These are phyloP conservation scores for Prunus mume DNA, from an alignment of 306 rosid species.

Conservation along the genomic window DNA sequence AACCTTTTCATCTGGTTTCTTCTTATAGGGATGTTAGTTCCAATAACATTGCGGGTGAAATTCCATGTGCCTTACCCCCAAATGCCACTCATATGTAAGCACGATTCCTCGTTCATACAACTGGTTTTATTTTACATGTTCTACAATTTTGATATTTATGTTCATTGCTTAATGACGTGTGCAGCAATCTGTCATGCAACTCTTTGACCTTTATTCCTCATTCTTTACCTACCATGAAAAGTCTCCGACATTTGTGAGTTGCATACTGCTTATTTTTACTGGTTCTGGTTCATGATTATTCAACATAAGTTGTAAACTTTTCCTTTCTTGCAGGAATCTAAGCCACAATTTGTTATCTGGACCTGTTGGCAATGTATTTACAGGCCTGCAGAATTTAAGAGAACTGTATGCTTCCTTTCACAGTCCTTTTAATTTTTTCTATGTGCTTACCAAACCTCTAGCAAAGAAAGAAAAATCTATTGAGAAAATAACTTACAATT, in stretches of 20 bases:
- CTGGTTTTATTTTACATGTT: not conserved
- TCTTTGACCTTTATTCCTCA: constrained; percentile 26
- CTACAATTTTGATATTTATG: not conserved
- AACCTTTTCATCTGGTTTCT: constrained; percentile 29
- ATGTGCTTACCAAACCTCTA: too few relatives aligned
- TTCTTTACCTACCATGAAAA: too few relatives aligned
- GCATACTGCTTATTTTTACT: too few relatives aligned
- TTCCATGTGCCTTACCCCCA: constrained; percentile 66
- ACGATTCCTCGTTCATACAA: not conserved
- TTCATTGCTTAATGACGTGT: constrained; percentile 13
- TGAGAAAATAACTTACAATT: not conserved
- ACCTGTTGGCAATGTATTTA: constrained; percentile 71
- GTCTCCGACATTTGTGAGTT: too few relatives aligned
- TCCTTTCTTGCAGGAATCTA: constrained; percentile 51
- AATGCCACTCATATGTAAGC: constrained; percentile 83
- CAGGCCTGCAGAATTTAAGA: constrained; percentile 41
- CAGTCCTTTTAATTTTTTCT: not conserved
- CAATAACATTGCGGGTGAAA: constrained; percentile 63
- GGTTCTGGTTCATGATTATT: too few relatives aligned
- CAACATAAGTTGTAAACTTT: constrained; percentile 5
- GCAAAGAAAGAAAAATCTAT: too few relatives aligned
- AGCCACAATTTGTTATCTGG: constrained; percentile 80
- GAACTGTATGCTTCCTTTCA: too few relatives aligned
- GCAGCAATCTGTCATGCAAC: constrained; percentile 86
- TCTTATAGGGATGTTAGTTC: constrained; percentile 73